A percentile compares a stretch with the other conserved stretches of the same genome.
Conservation (phyloP, 495 filamentous ascomycete species). For the Penicillium verhagenii region DNA sequence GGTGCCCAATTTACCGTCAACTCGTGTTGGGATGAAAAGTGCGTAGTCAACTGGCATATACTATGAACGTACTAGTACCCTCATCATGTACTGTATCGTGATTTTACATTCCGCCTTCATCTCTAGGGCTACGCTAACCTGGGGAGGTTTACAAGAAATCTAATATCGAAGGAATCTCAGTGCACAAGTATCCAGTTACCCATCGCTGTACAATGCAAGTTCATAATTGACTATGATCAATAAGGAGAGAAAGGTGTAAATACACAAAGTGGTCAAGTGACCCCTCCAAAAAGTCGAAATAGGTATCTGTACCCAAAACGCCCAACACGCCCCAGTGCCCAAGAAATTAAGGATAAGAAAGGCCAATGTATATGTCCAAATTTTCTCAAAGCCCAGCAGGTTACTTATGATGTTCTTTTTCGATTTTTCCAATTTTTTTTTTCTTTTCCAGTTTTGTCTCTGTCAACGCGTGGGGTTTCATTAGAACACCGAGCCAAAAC, state of each 20-base stretch:
- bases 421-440: conserved; percentile 16
- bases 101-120: no score
- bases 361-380: neutral
- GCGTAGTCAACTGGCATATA: no score
- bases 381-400: neutral
- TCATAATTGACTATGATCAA: conserved; percentile 5
- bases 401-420: neutral
- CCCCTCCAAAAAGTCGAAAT: conserved; percentile 12
- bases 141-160: no score
- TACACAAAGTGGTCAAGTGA: conserved; percentile 7
- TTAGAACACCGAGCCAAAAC: neutral
- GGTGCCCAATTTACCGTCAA: no score
- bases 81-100: no score
- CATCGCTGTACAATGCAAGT: neutral
- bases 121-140: no score
- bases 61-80: no score
- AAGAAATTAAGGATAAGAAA: conserved; percentile 2
- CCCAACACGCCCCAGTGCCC: conserved; percentile 8
- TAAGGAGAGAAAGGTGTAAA: conserved; percentile 4
- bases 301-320: conserved; percentile 20
- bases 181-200: no score
- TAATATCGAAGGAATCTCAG: no score
- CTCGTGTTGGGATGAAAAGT: no score
- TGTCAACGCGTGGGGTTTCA: neutral
- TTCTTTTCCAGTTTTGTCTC: neutral